Percentiles rank a stretch among this genome's conserved stretches.
These are phyloP conservation scores for Fraxinus xanthoxyloides DNA, from an alignment of 305 asterid genomes.

Conservation along the genomic window DNA sequence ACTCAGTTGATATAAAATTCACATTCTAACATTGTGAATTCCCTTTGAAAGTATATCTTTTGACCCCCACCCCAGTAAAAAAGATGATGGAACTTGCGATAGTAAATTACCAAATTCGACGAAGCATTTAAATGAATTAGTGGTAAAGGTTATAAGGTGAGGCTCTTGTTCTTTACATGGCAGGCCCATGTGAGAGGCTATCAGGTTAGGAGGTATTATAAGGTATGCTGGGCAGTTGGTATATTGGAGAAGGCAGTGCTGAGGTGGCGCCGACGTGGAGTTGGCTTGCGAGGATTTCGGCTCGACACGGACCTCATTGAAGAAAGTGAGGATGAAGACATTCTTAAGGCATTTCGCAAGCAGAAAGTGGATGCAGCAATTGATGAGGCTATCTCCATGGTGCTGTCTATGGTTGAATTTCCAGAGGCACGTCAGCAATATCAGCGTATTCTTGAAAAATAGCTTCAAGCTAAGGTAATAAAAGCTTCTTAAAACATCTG, in stretches of 20 bases:
- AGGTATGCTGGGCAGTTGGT: slow-evolving; percentile 91
- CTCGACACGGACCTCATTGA: slow-evolving; percentile 47
- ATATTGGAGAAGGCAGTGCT: slow-evolving; percentile 79
- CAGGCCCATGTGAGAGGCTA: slow-evolving; percentile 99
- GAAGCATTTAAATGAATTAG: background rate
- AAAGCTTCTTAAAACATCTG: background rate
- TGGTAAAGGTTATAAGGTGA: background rate
- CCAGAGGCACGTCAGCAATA: slow-evolving; percentile 83
- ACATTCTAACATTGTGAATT: background rate
- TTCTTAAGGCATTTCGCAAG: slow-evolving; percentile 78
- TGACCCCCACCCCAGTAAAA: background rate
- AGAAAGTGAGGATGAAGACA: slow-evolving; percentile 76
- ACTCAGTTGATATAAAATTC: background rate
- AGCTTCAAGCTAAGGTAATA: slow-evolving; percentile 79
- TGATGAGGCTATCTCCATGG: slow-evolving; percentile 85
- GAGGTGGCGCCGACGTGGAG: slow-evolving; percentile 90
- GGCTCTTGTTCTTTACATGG: slow-evolving; percentile 23
- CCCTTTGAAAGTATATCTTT: background rate
- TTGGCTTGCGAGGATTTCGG: slow-evolving; percentile 79
- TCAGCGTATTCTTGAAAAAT: slow-evolving; percentile 71
- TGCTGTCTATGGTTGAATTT: slow-evolving; percentile 85
- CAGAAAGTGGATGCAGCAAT: slow-evolving; percentile 75
- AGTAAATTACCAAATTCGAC: background rate
- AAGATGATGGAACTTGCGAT: background rate
- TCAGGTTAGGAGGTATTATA: slow-evolving; percentile 73